phyloP scores from a whole-genome alignment of 345 rosid species.

The Eucalyptus decipiens region DNA sequence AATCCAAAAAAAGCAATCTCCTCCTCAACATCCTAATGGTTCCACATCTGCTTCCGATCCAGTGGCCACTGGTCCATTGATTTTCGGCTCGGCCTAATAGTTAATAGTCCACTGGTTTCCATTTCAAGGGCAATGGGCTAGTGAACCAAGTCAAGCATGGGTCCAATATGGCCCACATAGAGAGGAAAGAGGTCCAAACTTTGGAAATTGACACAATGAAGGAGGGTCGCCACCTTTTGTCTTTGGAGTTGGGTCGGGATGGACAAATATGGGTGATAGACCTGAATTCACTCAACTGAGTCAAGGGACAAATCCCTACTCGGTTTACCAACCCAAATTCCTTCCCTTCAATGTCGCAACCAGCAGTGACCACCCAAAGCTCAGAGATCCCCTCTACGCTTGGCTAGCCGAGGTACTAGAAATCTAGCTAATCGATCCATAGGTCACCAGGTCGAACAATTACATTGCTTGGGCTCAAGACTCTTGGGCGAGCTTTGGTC shows the following conservation, averaged over 20 bases:
- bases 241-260: accelerated
- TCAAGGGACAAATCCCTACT: background rate
- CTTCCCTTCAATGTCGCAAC: background rate
- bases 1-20: too few relatives aligned
- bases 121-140: background rate
- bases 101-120: background rate
- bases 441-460: too few relatives aligned
- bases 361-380: too few relatives aligned
- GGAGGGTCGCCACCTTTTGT: background rate
- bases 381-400: too few relatives aligned
- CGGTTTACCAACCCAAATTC: background rate
- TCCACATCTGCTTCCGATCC: background rate
- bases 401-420: accelerated
- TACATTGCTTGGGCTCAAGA: too few relatives aligned
- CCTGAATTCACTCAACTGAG: background rate
- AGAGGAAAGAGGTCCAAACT: background rate
- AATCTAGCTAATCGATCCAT: too few relatives aligned
- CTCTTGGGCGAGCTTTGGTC: too few relatives aligned
- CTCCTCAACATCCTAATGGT: background rate
- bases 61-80: background rate
- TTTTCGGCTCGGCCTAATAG: accelerated
- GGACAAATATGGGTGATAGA: background rate
- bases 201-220: background rate
- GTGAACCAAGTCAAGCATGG: background rate
- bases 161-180: background rate